Evolutionary conservation across 768 basidiomycete genomes (phyloP), one percentile per base, ranked within the genome.

Genomic region (Pleurotus sapidus): DNA sequence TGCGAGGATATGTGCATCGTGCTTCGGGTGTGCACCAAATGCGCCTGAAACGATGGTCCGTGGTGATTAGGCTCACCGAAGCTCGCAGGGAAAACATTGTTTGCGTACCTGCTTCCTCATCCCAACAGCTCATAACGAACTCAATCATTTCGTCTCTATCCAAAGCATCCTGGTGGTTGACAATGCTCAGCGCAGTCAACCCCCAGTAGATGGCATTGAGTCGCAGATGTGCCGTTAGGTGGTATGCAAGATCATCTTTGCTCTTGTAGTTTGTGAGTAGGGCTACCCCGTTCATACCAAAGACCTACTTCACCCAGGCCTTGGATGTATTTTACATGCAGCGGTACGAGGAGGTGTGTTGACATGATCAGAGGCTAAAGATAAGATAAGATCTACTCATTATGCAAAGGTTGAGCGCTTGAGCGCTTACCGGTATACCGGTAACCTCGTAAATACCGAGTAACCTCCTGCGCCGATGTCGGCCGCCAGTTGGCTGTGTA

Each of bases 161-260:
- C 51, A 99, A 75, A 0, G 93, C 93, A 49, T 95, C 89, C 55
- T 84, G 75, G 46, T 81, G 82, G 1, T 80, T 83, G 87, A 98
- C 90, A 46, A 94, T 77, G 38, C 81, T 89, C 2, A 96, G 74
- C 0, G 97, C 94, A 0, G 90, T 93, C 40, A 95, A 76, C 6
- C 94, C 97, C 97, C 97, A 99, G 71, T 97, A 99, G 6, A 98
- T 78, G 2, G 95, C 96, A 70, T 98, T 98, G 72, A 99, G 77
- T 5, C 96, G 90, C 5, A 98, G 81, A 71, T 99, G 97, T 11
- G 94, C 79, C 0, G 95, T 95, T 17, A 96, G 78, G 69, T 96
- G 93, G 72, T 96, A 96, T 1, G 82, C 78, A 15, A 97, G 79
- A 61, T 94, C 93, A 75, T 93, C 85, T 57, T 88, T 88, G 72